These are phyloP conservation scores for Biancaea sappan DNA, from an alignment of 306 rosid species.

Conservation along the genomic window DNA sequence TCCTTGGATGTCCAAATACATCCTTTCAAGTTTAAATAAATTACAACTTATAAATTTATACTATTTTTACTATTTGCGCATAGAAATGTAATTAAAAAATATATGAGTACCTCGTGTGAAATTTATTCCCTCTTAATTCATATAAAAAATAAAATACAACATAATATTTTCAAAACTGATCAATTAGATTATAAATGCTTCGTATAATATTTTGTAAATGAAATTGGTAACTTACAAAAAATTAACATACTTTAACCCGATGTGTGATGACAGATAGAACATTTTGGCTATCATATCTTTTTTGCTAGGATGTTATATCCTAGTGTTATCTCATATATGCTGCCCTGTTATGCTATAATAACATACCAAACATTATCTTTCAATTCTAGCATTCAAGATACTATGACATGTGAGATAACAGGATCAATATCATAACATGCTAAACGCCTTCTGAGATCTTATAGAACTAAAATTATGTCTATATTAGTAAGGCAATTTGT, in stretches of 20 bases:
- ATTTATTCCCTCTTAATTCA: too few relatives aligned
- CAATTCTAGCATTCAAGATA: too few relatives aligned
- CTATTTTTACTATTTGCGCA: too few relatives aligned
- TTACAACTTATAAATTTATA: too few relatives aligned
- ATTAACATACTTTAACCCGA: neutral
- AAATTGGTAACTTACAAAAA: neutral
- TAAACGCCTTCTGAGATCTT: neutral
- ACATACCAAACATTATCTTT: too few relatives aligned
- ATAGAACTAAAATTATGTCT: neutral
- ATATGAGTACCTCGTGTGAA: too few relatives aligned
- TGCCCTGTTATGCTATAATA: too few relatives aligned
- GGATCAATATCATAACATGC: neutral
- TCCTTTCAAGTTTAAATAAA: neutral
- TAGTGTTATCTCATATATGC: too few relatives aligned
- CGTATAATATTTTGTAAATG: neutral
- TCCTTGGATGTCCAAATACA: neutral
- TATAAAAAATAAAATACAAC: too few relatives aligned
- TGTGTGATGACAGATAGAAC: neutral
- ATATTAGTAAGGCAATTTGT: neutral
- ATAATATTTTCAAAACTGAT: too few relatives aligned
- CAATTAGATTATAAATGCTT: neutral
- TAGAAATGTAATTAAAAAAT: too few relatives aligned
- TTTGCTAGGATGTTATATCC: too few relatives aligned
- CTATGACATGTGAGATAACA: neutral
- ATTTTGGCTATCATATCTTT: neutral